A percentile compares a stretch with the other conserved stretches of the same genome.
Conservation (phyloP, 257 asterid species). For the Mentha longifolia region DNA sequence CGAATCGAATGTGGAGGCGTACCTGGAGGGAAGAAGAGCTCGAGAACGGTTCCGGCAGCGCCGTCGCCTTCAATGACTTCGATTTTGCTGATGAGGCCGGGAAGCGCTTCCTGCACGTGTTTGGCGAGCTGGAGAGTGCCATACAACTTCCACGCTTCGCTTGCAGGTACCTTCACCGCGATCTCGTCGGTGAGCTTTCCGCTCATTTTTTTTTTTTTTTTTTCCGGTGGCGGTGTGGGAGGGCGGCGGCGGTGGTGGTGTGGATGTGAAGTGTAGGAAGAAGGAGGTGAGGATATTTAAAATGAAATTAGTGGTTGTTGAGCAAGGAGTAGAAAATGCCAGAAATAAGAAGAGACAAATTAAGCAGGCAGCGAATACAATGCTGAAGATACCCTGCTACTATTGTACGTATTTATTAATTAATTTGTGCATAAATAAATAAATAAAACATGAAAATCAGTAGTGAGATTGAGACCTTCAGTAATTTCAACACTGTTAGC, state of each 20-base stretch:
- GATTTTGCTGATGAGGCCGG: conserved; percentile 40
- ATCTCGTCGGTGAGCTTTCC: conserved; percentile 51
- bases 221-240: background rate
- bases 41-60: conserved; percentile 52
- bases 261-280: no score
- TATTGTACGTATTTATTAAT: no score
- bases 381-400: conserved; percentile 24
- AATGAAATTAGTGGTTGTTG: no score
- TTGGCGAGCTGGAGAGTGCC: conserved; percentile 47
- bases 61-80: conserved; percentile 65
- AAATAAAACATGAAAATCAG: background rate
- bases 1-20: background rate
- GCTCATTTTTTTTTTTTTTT: no score
- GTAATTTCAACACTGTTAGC: no score
- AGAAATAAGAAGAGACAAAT: no score
- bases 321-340: no score
- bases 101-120: conserved; percentile 39
- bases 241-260: no score
- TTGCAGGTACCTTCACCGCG: conserved; percentile 51
- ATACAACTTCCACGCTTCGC: conserved; percentile 69
- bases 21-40: conserved; percentile 52
- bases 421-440: no score
- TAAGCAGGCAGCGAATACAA: conserved; percentile 20
- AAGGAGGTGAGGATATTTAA: no score
- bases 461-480: background rate